Base-by-base conservation (phyloP, 2,329 filamentous ascomycete genomes). In the Microsporum canis region DNA sequence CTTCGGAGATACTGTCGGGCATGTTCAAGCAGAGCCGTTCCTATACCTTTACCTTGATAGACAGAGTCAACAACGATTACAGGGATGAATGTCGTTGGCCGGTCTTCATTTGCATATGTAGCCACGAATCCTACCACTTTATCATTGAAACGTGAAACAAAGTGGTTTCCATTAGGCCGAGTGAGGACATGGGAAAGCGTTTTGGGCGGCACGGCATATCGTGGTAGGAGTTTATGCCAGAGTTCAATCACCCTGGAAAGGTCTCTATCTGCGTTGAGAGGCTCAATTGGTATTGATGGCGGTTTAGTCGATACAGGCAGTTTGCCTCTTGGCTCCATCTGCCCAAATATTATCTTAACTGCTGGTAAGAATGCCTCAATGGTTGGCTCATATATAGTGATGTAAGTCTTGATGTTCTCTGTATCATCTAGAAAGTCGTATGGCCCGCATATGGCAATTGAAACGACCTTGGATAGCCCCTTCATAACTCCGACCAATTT, bases 361-460 rank as follows among this genome's bases (percentile, higher is more conserved):
- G 75, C 75, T 7, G 74, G 71, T 23, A 68, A 65, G 60, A 78
- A 78, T 2, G 76, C 76, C 53, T 75, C 73, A 10, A 71, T 58
- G 0, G 74, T 78, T 12, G 76, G 76, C 58, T 78, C 76, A 58
- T 78, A 77, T 4, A 73, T 77, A 4, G 74, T 66, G 38, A 78
- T 70, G 57, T 78, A 78, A 17, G 76, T 78, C 58, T 70, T 69
- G 34, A 76, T 68, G 8, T 23, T 5, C 5, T 65, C 65, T 0
- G 62, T 61, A 7, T 71, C 70, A 27, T 75, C 69, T 3, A 78
- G 65, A 31, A 78, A 77, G 62, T 78, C 77, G 60, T 77, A 78
- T 1, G 76, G 76, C 63, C 71, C 75, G 61, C 74, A 76, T 3
- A 73, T 75, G 34, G 75, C 76, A 63, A 78, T 68, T 8, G 70